Percentiles rank a stretch among this genome's conserved stretches.
These are phyloP conservation scores for Huntiella bhutanensis DNA, from an alignment of 2,329 filamentous ascomycete genomes.

Conservation along the genomic window DNA sequence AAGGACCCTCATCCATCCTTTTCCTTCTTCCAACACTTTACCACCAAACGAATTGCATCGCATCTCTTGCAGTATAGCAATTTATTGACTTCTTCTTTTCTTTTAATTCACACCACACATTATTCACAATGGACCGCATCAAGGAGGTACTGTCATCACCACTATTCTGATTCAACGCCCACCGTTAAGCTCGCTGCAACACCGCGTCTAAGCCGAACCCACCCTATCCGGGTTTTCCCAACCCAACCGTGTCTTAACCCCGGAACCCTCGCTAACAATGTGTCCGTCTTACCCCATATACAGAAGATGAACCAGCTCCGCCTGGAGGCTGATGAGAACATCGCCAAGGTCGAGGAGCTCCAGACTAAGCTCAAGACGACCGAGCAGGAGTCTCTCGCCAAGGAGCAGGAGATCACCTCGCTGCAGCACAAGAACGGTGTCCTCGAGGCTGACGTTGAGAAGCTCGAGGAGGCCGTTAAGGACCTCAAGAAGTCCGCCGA, in stretches of 20 bases:
- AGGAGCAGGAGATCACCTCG: slow-evolving; percentile 96
- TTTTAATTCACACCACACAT: slow-evolving; percentile 11
- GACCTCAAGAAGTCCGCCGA: slow-evolving; percentile 75
- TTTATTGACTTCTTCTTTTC: slow-evolving; percentile 5
- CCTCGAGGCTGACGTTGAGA: slow-evolving; percentile 80
- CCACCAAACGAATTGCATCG: slow-evolving; percentile 3
- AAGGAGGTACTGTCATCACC: slow-evolving; percentile 49
- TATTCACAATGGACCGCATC: slow-evolving; percentile 55
- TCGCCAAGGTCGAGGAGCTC: slow-evolving; percentile 69
- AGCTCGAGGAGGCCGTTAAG: slow-evolving; percentile 67
- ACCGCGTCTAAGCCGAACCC: too few relatives aligned
- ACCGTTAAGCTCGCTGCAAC: too few relatives aligned
- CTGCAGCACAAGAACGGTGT: slow-evolving; percentile 88
- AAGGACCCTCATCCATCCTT: not conserved
- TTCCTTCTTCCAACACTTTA: not conserved
- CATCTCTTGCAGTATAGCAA: slow-evolving; percentile 4
- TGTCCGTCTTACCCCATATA: slow-evolving; percentile 1
- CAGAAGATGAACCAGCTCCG: slow-evolving; percentile 94
- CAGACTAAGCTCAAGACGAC: slow-evolving; percentile 71
- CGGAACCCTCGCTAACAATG: slow-evolving; percentile 11
- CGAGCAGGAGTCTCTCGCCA: slow-evolving; percentile 86
- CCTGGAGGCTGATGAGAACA: slow-evolving; percentile 75
- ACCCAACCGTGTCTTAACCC: slow-evolving; percentile 10
- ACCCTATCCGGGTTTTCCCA: too few relatives aligned
- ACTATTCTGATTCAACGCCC: too few relatives aligned